A percentile compares a stretch with the other conserved stretches of the same genome.
phyloP scores from a whole-genome alignment of 2,329 filamentous ascomycete species.

The Aureobasidium sp. region DNA sequence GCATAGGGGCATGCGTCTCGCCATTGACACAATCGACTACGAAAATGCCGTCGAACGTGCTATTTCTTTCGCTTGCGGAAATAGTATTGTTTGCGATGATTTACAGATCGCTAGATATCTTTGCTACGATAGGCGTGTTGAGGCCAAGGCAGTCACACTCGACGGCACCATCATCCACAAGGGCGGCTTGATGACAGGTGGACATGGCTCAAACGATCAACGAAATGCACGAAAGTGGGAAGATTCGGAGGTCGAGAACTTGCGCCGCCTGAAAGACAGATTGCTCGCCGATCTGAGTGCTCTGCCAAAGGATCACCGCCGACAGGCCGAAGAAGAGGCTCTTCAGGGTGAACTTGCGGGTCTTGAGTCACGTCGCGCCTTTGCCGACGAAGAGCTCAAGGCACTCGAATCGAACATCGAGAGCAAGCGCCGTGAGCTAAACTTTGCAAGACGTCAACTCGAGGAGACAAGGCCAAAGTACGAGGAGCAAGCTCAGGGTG shows the following conservation, averaged over 20 bases:
- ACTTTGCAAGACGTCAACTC: constrained; percentile 64
- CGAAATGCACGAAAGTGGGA: constrained; percentile 70
- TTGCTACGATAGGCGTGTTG: constrained; percentile 73
- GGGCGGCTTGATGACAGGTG: constrained; percentile 92
- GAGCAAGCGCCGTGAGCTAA: constrained; percentile 74
- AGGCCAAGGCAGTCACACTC: constrained; percentile 88
- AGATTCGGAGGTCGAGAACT: constrained; percentile 77
- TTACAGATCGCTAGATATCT: constrained; percentile 80
- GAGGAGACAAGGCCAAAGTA: constrained; percentile 70
- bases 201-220: constrained; percentile 67
- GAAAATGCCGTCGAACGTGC: constrained; percentile 81
- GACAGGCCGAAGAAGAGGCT: constrained; percentile 67
- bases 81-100: constrained; percentile 87
- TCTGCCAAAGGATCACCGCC: constrained; percentile 69
- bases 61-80: constrained; percentile 90
- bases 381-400: constrained; percentile 65
- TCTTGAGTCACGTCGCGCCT: constrained; percentile 66
- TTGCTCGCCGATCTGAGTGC: constrained; percentile 68
- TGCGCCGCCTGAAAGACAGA: constrained; percentile 68
- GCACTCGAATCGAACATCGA: constrained; percentile 73
- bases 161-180: constrained; percentile 98
- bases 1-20: constrained; percentile 71
- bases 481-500: constrained; percentile 57
- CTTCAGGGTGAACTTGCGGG: constrained; percentile 71
- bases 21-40: constrained; percentile 94